Conservation (phyloP, 345 rosid species). For the Heritiera littoralis region DNA sequence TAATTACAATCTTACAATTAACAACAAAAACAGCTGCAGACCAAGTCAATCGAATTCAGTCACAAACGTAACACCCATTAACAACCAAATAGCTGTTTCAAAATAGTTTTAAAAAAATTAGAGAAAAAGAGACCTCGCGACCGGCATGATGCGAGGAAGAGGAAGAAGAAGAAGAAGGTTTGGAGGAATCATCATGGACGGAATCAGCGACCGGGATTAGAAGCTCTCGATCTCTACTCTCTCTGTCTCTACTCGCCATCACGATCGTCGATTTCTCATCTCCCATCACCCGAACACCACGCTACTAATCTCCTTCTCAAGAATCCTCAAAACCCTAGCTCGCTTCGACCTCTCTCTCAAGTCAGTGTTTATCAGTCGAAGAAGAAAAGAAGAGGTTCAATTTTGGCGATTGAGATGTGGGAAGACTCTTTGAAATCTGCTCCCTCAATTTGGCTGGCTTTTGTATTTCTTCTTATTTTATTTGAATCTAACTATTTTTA, state of each 20-base stretch:
- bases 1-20: conserved; percentile 21
- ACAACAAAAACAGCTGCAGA: conserved; percentile 5
- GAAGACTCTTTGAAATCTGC: conserved; percentile 20
- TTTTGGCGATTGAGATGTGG: not conserved
- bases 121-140: conserved; percentile 57
- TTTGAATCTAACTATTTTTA: not conserved
- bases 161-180: conserved; percentile 51
- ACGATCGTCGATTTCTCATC: conserved; percentile 73
- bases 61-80: not conserved
- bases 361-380: not conserved
- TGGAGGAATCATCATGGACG: conserved; percentile 43
- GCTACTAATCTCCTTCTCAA: not conserved
- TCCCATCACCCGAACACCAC: conserved; percentile 49
- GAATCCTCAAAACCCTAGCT: conserved; percentile 19
- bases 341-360: not conserved
- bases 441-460: not conserved
- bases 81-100: not conserved
- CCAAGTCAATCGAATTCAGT: conserved; percentile 7
- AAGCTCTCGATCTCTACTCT: conserved; percentile 81
- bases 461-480: not conserved
- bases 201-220: conserved; percentile 75
- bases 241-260: conserved; percentile 56
- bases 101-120: not conserved
- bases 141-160: conserved; percentile 70
- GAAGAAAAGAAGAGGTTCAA: conserved; percentile 5